Evolutionary conservation across 495 filamentous ascomycete species (phyloP).

Genomic region (Aspergillus indologenus): DNA sequence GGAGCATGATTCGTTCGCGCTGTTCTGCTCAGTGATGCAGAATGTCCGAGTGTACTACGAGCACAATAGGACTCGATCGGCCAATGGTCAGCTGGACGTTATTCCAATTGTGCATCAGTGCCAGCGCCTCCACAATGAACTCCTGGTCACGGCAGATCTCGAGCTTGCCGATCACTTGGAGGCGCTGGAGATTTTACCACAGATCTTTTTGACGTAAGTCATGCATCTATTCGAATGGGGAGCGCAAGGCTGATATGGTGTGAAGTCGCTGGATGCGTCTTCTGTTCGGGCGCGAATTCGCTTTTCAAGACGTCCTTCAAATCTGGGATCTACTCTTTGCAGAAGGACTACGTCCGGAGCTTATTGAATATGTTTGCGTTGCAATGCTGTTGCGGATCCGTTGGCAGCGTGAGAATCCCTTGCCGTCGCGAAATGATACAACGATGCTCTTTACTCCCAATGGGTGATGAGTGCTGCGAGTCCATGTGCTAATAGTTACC

Average conservation of each 20-base stretch:
- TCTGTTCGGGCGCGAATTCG: conserved; percentile 89
- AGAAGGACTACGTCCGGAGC: conserved; percentile 73
- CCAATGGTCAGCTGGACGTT: conserved; percentile 44
- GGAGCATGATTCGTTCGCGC: conserved; percentile 85
- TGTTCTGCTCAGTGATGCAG: conserved; percentile 86
- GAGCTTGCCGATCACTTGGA: conserved; percentile 79
- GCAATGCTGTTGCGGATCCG: conserved; percentile 91
- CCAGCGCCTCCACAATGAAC: conserved; percentile 77
- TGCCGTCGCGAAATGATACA: not conserved
- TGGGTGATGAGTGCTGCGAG: not conserved
- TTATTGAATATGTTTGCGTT: conserved; percentile 86
- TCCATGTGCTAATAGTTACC: conserved; percentile 21
- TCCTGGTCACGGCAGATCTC: conserved; percentile 72
- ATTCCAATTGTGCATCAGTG: conserved; percentile 85
- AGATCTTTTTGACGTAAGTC: conserved; percentile 86
- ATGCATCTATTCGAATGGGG: not conserved
- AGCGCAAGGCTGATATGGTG: not conserved
- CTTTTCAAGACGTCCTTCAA: conserved; percentile 74
- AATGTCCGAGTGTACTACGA: conserved; percentile 86
- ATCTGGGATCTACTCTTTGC: conserved; percentile 94
- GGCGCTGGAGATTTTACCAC: conserved; percentile 85
- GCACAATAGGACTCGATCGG: conserved; percentile 40
- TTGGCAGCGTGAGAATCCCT: conserved; percentile 69
- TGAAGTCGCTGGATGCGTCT: conserved; percentile 88
- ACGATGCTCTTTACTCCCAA: not conserved